Conservation (phyloP, 75 land plant genomes). For the Sequoia sempervirens region DNA sequence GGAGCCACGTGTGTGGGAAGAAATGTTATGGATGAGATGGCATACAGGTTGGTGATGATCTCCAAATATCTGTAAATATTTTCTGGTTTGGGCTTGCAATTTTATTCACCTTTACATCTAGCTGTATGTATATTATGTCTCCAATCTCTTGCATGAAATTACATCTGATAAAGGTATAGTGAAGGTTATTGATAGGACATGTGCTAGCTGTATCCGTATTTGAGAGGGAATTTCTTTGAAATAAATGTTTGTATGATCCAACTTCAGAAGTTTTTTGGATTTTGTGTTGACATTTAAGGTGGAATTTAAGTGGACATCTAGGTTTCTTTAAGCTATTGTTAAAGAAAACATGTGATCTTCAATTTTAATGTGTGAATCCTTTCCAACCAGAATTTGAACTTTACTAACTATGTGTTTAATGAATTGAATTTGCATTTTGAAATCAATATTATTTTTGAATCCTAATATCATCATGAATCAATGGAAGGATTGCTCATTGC, state of each 20-base stretch:
- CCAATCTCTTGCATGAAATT: not conserved
- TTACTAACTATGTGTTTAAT: not conserved
- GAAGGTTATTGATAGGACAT: not conserved
- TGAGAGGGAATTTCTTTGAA: not conserved
- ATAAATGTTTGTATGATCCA: not conserved
- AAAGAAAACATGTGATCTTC: not conserved
- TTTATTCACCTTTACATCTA: not conserved
- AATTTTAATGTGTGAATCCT: not conserved
- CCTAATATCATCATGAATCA: not conserved
- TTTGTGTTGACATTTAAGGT: not conserved
- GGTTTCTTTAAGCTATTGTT: not conserved
- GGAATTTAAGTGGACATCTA: not conserved
- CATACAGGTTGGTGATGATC: constrained; percentile 54
- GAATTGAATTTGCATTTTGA: not conserved
- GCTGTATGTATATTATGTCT: not conserved
- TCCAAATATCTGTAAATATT: not conserved
- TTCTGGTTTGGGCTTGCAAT: not conserved
- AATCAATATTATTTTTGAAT: not conserved
- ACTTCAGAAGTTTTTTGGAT: not conserved
- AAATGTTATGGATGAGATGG: constrained; percentile 93
- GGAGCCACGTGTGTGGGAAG: constrained; percentile 79
- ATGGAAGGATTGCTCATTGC: not conserved
- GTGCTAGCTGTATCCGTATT: not conserved
- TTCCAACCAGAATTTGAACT: no score
- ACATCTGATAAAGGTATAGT: not conserved